Evolutionary conservation across 192 early-diverging fungal species (phyloP), one percentile per base, ranked within the genome.

Genomic region (Podila horticola): DNA sequence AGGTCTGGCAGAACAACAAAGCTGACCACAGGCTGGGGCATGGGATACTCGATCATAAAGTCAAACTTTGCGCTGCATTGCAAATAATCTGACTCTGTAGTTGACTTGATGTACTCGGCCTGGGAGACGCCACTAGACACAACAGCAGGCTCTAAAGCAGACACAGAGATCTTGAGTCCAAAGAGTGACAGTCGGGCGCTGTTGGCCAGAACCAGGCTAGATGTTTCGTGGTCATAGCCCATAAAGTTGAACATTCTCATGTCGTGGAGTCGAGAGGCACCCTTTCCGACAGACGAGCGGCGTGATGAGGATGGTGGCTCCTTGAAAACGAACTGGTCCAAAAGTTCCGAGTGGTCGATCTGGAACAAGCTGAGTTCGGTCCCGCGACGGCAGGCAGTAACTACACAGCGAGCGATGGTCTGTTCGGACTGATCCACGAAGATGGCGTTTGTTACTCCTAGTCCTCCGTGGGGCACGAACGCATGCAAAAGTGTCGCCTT

Each of bases 231-330:
- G 31, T 86, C 85, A 69, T 74, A 86, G 36, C 71, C 84, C 66
- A 84, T 65, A 67, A 81, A 79, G 75, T 86, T 86, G 69, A 86
- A 86, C 83, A 84, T 86, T 28, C 69, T 62, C 81, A 75, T 67
- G 60, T 83, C 81, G 41, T 67, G 72, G 36, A 67, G 70, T 38
- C 67, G 81, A 63, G 67, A 70, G n/a, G 66, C 72, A 22, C 70
- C 28, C 63, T 85, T 85, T 12, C 64, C 81, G 8, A 79, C 58
- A 20, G 79, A 82, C 15, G 84, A 24, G n/a, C 79, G 79, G 12
- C 84, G 70, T 24, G 49, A 58, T 3, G 74, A 69, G 19, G 82
- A 68, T 9, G 82, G 85, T 0, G 85, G 85, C 17, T 83, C 83
- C 41, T 84, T 75, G 60, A 82, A 86, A 34, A 77, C 69, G 24